These are phyloP conservation scores for Leccinum disarticulatum DNA, from an alignment of 768 basidiomycete species.

Conservation along the genomic window DNA sequence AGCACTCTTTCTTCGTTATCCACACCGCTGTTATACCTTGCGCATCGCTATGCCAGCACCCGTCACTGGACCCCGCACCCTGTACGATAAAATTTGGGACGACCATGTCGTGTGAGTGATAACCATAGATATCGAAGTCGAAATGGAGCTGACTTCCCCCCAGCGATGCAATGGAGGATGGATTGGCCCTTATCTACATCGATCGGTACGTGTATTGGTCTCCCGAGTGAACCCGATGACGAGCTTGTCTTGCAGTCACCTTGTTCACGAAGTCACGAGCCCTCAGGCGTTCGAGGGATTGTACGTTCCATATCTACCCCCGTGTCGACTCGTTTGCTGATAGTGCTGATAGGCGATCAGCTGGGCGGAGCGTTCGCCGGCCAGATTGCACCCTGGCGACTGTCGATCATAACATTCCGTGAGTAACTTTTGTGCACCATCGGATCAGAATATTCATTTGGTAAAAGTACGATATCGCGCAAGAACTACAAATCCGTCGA, in stretches of 20 bases:
- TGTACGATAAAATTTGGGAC: slow-evolving; percentile 98
- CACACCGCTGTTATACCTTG: slow-evolving; percentile 5
- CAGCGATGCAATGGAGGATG: slow-evolving; percentile 73
- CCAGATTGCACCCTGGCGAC: slow-evolving; percentile 90
- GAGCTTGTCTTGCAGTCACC: slow-evolving; percentile 37
- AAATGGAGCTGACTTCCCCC: slow-evolving; percentile 8
- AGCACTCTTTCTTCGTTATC: background rate
- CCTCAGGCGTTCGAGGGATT: slow-evolving; percentile 91
- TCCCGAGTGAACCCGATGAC: background rate
- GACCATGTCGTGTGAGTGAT: slow-evolving; percentile 85
- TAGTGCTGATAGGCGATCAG: slow-evolving; percentile 52
- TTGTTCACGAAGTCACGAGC: slow-evolving; percentile 91
- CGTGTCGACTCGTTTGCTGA: slow-evolving; percentile 12
- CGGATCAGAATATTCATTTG: background rate
- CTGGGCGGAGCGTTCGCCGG: slow-evolving; percentile 73
- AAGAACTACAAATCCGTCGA: slow-evolving; percentile 71
- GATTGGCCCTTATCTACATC: slow-evolving; percentile 80
- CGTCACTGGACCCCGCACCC: slow-evolving; percentile 69
- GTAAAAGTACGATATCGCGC: slow-evolving; percentile 62
- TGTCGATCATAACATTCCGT: slow-evolving; percentile 88
- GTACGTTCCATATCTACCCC: slow-evolving; percentile 38
- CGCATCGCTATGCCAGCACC: slow-evolving; percentile 51
- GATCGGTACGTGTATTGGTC: slow-evolving; percentile 51
- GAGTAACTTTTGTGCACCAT: slow-evolving; percentile 32
- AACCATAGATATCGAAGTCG: slow-evolving; percentile 4